Percentiles rank a stretch among this genome's conserved stretches.
These are phyloP conservation scores for Trypanosoma platydactyli DNA, from an alignment of 208 protist species.

Conservation along the genomic window DNA sequence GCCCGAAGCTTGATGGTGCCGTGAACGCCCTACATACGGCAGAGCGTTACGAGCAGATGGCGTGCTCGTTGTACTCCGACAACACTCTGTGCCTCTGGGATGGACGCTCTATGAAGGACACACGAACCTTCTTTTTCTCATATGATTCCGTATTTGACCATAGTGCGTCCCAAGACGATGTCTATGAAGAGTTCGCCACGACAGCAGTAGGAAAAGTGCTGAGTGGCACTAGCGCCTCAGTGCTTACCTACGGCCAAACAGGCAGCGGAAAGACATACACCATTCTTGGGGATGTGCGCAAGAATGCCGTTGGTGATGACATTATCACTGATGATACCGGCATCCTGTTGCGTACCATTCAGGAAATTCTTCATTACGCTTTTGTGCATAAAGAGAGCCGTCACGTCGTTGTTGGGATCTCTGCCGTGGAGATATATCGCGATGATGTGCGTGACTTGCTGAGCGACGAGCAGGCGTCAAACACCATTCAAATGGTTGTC, in stretches of 20 bases:
- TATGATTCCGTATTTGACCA: constrained; percentile 92
- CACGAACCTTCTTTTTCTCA: constrained; percentile 62
- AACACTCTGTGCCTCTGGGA: constrained; percentile 62
- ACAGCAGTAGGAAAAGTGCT: constrained; percentile 83
- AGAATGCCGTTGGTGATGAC: constrained; percentile 66
- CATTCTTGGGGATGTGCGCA: constrained; percentile 71
- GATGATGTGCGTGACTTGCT: constrained; percentile 88
- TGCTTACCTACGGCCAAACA: constrained; percentile 92
- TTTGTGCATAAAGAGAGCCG: constrained; percentile 40
- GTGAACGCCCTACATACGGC: constrained; percentile 49
- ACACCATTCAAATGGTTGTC: constrained; percentile 44
- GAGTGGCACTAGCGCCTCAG: constrained; percentile 71
- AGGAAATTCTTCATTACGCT: constrained; percentile 79
- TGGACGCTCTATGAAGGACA: constrained; percentile 41
- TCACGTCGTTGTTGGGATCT: constrained; percentile 82
- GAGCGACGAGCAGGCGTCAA: constrained; percentile 37
- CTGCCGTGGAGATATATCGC: constrained; percentile 89
- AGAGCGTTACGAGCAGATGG: constrained; percentile 72
- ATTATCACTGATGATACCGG: constrained; percentile 79
- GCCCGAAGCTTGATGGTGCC: constrained; percentile 69
- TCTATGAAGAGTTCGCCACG: constrained; percentile 89
- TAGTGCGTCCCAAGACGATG: constrained; percentile 81
- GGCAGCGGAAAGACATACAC: constrained; percentile 92
- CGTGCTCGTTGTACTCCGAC: constrained; percentile 54
- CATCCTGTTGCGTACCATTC: constrained; percentile 86